Base-by-base conservation (phyloP, 257 asterid genomes). In the Penstemon barbatus region DNA sequence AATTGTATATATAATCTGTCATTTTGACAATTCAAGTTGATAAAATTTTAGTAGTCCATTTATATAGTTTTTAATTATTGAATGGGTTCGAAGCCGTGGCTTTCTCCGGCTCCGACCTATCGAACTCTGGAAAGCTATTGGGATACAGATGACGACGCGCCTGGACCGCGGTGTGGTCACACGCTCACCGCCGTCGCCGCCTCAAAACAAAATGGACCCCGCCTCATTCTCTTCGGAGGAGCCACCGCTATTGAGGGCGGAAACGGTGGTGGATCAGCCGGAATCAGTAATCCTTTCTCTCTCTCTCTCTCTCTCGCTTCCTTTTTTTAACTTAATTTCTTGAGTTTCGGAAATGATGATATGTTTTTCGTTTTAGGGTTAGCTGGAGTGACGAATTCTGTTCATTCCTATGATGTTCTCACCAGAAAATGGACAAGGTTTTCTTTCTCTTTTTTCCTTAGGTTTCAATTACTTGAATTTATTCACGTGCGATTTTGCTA, bases 401-500 rank as follows among this genome's bases (percentile, higher is more conserved):
- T 91, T 70, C 97, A 91, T 76, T 91, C 97, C 0, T 94, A 87
- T 68, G 97, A 94, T 72, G 90, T 91, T 69, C 96, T 89, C 62
- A 91, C 99, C 19, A 83, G 97, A 75, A 94, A 91, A 81, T 94
- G 99, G 99, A 85, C 89, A 80, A 89, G 99, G 99, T 75, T 74
- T 62, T 64, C 61, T 40, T 39, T 60, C 48, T 42, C 6, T 73
- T 46, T 39, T 51, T 25, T 46, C 25, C 64, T 37, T 8, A 44
- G 65, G 61, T 59, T 75, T 61, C 12, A 11, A 54, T 41, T 25
- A 61, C 6, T 38, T 57, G 37, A 66, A 45, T 61, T 61, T 71
- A 33, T 42, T 6, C 6, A 13, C 37, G 44, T 77, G 60, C 67
- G n/a, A 54, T 50, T 63, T 25, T 25, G 33, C 33, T 64, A 37